Base-by-base conservation (phyloP, 1,284 basidiomycete genomes). In the Sanghuangporus weigelae region DNA sequence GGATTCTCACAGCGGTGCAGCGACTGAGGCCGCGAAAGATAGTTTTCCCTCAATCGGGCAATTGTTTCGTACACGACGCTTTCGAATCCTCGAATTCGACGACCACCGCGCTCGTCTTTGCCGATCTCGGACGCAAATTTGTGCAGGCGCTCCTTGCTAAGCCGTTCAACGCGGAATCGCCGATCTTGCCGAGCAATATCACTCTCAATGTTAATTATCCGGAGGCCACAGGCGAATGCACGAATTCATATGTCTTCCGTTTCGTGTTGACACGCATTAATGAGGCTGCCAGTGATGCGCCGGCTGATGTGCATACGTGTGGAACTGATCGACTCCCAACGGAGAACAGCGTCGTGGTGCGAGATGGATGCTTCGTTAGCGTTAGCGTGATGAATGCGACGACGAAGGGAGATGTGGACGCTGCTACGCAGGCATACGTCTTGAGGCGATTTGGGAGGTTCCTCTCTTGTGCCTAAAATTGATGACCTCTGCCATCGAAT, bases 141-240 rank as follows among this genome's bases (percentile, higher is more conserved):
- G 71, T 77, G 12, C 64, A 72, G 5, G 72, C 76, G 1, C 74
- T 83, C 44, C 70, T 82, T 61, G 69, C 67, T 49, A 62, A 69
- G 10, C 56, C 63, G 8, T 62, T 60, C 38, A 26, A 40, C 14
- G 4, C 49, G 5, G 66, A 69, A 36, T 67, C 68, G 10, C 75
- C 77, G 0, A 73, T 80, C 62, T 74, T 83, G 12, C 81, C 81
- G 2, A 46, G 70, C 0, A 75, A 75, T 21, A 73, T 78, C 58
- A 75, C 73, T 53, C 64, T 84, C 60, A 83, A 83, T 69, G 80
- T 84, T 66, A 84, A 85, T 72, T 83, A 78, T 71, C 76, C 78
- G 0, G 67, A 75, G 19, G 77, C 75, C 1, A 71, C 75, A 42
- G 64, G 62, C 16, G 72, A 68, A 26, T 83, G 81, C 68, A 57